A percentile compares a stretch with the other conserved stretches of the same genome.
Evolutionary conservation across 768 basidiomycete species (phyloP).

Genomic region (Daedaleopsis sinensis): DNA sequence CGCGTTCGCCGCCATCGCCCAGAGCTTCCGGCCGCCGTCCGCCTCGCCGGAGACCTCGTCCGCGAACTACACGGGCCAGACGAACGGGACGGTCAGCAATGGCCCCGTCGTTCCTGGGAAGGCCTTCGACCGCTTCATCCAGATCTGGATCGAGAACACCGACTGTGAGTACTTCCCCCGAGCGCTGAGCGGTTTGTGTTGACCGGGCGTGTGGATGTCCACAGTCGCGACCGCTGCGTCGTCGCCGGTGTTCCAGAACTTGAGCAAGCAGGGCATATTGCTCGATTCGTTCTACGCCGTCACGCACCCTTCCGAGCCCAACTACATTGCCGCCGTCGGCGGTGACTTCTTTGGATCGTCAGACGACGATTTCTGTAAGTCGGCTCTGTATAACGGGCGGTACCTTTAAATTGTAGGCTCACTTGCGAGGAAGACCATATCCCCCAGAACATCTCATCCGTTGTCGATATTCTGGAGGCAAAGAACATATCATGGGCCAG

Average conservation of each 20-base stretch:
- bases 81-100: constrained; percentile 47
- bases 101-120: constrained; percentile 41
- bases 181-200: no score
- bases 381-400: no score
- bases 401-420: no score
- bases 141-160: constrained; percentile 69
- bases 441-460: constrained; percentile 52
- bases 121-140: constrained; percentile 50
- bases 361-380: constrained; percentile 41
- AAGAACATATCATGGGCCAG: constrained; percentile 61
- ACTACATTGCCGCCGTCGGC: constrained; percentile 52
- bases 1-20: constrained; percentile 29
- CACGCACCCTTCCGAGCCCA: constrained; percentile 66
- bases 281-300: constrained; percentile 47
- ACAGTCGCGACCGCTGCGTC: constrained; percentile 26
- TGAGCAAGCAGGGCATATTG: constrained; percentile 54
- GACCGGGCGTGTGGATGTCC: no score
- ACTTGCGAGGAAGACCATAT: constrained; percentile 26
- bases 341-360: constrained; percentile 58
- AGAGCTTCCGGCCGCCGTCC: constrained; percentile 34
- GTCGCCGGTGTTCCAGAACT: constrained; percentile 33
- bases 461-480: constrained; percentile 62
- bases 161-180: constrained; percentile 39
- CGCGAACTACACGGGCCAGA: constrained; percentile 44
- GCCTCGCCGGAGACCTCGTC: constrained; percentile 28